These are phyloP conservation scores for Jatropha multifida DNA, from an alignment of 441 rosid genomes.

Conservation along the genomic window DNA sequence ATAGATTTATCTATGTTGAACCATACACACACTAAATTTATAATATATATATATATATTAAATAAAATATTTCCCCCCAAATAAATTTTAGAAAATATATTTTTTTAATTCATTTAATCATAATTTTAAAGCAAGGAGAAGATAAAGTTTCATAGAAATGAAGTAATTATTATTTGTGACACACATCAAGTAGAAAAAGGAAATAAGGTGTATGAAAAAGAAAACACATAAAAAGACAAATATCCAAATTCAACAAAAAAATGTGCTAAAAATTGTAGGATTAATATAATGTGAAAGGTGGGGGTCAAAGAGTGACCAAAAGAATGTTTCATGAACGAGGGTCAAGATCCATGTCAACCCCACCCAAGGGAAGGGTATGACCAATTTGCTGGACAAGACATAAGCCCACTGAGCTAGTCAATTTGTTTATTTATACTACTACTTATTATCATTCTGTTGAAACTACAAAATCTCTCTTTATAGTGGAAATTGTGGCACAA, in stretches of 20 bases:
- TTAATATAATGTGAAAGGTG: conserved; percentile 16
- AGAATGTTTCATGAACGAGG: conserved; percentile 46
- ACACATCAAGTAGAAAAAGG: background rate
- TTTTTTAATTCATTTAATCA: too few species aligned
- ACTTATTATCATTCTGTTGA: conserved; percentile 29
- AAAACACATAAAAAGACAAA: conserved; percentile 25
- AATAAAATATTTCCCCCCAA: too few species aligned
- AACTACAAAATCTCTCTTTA: background rate
- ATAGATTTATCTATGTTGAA: too few species aligned
- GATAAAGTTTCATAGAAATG: background rate
- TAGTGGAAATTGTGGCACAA: conserved; percentile 27
- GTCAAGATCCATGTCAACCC: conserved; percentile 59
- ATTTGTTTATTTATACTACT: conserved; percentile 25
- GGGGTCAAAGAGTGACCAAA: conserved; percentile 31
- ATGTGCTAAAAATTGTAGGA: conserved; percentile 25
- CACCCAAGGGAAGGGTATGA: conserved; percentile 21
- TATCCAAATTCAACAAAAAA: conserved; percentile 22
- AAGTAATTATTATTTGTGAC: background rate
- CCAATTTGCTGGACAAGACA: conserved; percentile 35
- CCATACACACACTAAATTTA: too few species aligned
- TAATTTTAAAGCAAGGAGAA: background rate
- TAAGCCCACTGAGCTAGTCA: conserved; percentile 41
- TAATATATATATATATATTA: too few species aligned
- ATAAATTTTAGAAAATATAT: too few species aligned
- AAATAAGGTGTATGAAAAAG: conserved; percentile 10